Evolutionary conservation across 805 yeast genomes (phyloP), one percentile per base, ranked within the genome.

Genomic region (Candida parachauliodes): DNA sequence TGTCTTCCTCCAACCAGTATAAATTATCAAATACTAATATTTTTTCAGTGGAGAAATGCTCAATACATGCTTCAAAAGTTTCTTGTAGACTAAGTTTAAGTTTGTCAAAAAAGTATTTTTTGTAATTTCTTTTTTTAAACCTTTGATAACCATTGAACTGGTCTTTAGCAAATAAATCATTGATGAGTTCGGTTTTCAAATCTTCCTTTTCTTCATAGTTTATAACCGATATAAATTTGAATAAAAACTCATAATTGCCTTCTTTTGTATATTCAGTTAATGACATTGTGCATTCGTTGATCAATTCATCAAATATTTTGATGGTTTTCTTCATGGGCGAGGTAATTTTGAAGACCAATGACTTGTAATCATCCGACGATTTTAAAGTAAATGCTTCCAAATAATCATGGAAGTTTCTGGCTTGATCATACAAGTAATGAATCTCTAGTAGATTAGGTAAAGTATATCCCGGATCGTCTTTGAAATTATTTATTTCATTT

Each of bases 161-260:
- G 3, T 45, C 28, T 9, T 48, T 39, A 20, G 66, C 48, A 18
- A 54, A 51, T 40, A 63, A 52, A 34, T 58, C 59, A 36, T 49
- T 39, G 42, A 38, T 72, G 63, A 60, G 51, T 30, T 37, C 43
- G 34, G 45, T 50, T 48, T 81, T 79, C 43, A 79, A 57, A 52
- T 93, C 98, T 51, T 86, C 88, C 20, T 74, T 68, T 46, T 83
- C 86, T 58, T 93, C 98, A 45, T 66, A 71, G 45, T 88, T 94
- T 29, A 93, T 69, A 12, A 93, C 76, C 46, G 87, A 84, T 28
- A 88, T 79, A 32, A 84, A 56, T 37, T 89, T 77, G 25, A 81
- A 79, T 1, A 86, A 79, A 45, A 88, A 65, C 22, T 82, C 77
- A 22, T 62, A 59, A 53, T 89, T 87, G 0, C 78, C 83, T 14